Percentiles rank a stretch among this genome's conserved stretches.
Conservation (phyloP, 2,329 filamentous ascomycete genomes). For the Beauveria sp. region DNA sequence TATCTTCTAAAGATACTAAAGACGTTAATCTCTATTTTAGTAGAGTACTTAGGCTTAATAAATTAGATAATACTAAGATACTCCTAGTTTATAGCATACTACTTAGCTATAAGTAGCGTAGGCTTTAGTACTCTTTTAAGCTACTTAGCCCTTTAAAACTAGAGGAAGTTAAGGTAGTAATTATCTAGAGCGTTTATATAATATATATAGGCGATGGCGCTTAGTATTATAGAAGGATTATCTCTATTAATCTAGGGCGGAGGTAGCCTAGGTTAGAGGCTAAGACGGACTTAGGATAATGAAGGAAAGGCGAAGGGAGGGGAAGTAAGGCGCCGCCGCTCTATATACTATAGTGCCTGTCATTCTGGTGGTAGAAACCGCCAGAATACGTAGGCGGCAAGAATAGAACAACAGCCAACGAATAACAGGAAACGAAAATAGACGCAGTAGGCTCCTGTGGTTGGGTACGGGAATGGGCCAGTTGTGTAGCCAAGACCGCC, state of each 20-base stretch:
- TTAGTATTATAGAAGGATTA: not conserved
- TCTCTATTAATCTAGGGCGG: not conserved
- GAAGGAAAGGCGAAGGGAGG: not conserved
- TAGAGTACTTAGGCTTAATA: constrained; percentile 16
- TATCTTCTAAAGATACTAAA: constrained; percentile 17
- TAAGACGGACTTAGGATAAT: not conserved
- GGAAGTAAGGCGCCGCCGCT: not conserved
- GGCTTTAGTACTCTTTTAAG: not conserved
- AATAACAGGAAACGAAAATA: not conserved
- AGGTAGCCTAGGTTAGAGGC: not conserved
- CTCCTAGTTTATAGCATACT: constrained; percentile 15
- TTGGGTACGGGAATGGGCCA: not conserved
- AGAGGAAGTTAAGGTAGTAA: constrained; percentile 13
- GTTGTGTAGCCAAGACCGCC: not conserved
- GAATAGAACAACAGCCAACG: not conserved
- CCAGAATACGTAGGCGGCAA: not conserved
- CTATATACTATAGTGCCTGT: no score
- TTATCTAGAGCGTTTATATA: not conserved
- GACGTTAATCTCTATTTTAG: constrained; percentile 18
- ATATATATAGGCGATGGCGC: not conserved
- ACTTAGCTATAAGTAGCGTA: constrained; percentile 14
- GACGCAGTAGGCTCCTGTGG: not conserved
- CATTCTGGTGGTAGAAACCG: not conserved
- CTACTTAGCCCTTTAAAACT: constrained; percentile 5
- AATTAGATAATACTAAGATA: constrained; percentile 16